Conservation (phyloP, 768 basidiomycete genomes). For the Cubamyces lactineus region DNA sequence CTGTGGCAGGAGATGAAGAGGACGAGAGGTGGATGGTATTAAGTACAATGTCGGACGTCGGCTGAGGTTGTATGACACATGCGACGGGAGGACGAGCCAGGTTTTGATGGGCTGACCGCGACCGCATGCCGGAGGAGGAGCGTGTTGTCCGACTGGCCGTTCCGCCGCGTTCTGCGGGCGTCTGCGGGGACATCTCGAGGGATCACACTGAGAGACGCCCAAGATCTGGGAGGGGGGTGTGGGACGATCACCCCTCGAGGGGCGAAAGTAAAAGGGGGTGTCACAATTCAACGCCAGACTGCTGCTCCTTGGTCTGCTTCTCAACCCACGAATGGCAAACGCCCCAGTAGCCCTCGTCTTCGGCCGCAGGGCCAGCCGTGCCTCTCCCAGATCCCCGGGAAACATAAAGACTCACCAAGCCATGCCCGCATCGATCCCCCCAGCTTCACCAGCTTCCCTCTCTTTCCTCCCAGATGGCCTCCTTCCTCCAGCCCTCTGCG, state of each 20-base stretch:
- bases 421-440: neutral
- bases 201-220: neutral
- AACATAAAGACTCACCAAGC: neutral
- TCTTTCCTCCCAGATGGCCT: neutral
- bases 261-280: neutral
- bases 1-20: neutral
- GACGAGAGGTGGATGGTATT: too few relatives aligned
- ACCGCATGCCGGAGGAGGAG: too few relatives aligned
- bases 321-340: neutral
- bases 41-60: too few relatives aligned
- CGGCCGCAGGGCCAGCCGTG: neutral
- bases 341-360: neutral
- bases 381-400: neutral
- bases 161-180: too few relatives aligned
- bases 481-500: neutral
- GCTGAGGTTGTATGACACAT: too few relatives aligned
- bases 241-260: neutral
- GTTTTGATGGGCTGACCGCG: too few relatives aligned
- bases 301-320: neutral
- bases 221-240: conserved; percentile 2
- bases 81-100: too few relatives aligned
- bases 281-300: neutral
- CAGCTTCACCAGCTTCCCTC: neutral
- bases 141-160: too few relatives aligned
- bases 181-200: too few relatives aligned